Base-by-base conservation (phyloP, 2,329 filamentous ascomycete genomes). In the Alternaria incomplexa region DNA sequence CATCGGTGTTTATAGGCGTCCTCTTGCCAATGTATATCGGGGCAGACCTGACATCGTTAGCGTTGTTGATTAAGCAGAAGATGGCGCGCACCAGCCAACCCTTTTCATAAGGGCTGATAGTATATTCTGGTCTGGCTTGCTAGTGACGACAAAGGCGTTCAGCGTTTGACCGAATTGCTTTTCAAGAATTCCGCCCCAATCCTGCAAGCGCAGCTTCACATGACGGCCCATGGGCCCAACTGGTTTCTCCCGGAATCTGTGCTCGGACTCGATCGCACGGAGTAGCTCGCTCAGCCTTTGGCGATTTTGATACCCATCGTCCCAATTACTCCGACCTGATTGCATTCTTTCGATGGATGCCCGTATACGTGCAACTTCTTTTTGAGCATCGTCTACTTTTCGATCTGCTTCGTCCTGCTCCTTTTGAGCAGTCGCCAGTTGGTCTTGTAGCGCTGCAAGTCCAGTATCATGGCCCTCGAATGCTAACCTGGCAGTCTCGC, bases 101-200 rank as follows among this genome's bases (percentile, higher is more conserved):
- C 45, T 59, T 25, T 85, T 85, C 85, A 97, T 91, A 68, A 96
- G 80, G 3, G 78, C 77, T 15, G 84, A 86, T 4, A 99, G 83
- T 7, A 88, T 84, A n/a, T 85, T 84, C 76, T 93, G 89, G 75
- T 99, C 96, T 12, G 84, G 80, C 73, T 92, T 93, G 77, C 84
- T 93, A 6, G 88, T 90, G 45, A 97, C 94, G 54, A 97, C 87
- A 74, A 98, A 99, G 2, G 87, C 89, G 65, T 89, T 91, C 30
- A 98, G 82, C 0, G 82, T 84, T 4, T 79, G 80, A n/a, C 92
- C 92, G 48, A 97, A 85, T 1, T 87, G 87, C 65, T 87, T 91
- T 76, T 99, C 96, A 13, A 99, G 79, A 46, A 97, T 89, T 1
- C 88, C 86, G 1, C 90, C 91, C 96, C 96, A 99, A 70, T 92